Base-by-base conservation (phyloP, 2,329 filamentous ascomycete genomes). In the Trichoderma koningiopsis region DNA sequence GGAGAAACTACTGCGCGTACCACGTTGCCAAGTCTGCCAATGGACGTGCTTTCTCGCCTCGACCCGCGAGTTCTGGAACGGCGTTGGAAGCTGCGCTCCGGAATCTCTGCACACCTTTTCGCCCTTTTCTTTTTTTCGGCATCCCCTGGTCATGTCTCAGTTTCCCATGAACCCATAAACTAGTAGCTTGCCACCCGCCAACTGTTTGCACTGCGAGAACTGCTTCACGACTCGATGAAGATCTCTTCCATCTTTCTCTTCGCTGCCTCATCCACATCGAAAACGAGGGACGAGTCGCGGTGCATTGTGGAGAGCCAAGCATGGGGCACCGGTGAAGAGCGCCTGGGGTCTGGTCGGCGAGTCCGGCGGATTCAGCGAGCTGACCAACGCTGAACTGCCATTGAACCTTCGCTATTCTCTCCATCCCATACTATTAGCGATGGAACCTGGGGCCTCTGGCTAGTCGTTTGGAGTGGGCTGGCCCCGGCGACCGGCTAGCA, bases 1-100 rank as follows among this genome's bases (percentile, higher is more conserved):
- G 60, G 60, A 29, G 65, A 59, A 70, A 60, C 69, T 70, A 64
- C 69, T 70, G 69, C 66, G 66, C 58, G 69, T 68, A 49, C 58
- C 69, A 70, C 69, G 69, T 70, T 67, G 60, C 40, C 68, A 40
- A 52, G 40, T 53, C 16, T 64, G 56, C 47, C 27, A 33, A 62
- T 35, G 37, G 43, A 35, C 33, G 33, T 35, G 27, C 27, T 43
- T 49, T 57, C 33, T 52, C 56, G 56, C 67, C 40, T 68, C 58
- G 14, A 63, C 37, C 55, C 66, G 65, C 56, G 19, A 53, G 55
- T 70, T 70, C 69, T 70, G 53, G 69, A 70, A 70, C 65, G 40
- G 37, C 58, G 31, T 53, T 70, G 59, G 65, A 68, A 70, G 65
- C 65, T 58, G 56, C 14, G 35, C 65, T 52, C 33, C 19, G n/a